Evolutionary conservation across 2,329 filamentous ascomycete species (phyloP), one percentile per base, ranked within the genome.

Genomic region (Calonectria fujianensis): DNA sequence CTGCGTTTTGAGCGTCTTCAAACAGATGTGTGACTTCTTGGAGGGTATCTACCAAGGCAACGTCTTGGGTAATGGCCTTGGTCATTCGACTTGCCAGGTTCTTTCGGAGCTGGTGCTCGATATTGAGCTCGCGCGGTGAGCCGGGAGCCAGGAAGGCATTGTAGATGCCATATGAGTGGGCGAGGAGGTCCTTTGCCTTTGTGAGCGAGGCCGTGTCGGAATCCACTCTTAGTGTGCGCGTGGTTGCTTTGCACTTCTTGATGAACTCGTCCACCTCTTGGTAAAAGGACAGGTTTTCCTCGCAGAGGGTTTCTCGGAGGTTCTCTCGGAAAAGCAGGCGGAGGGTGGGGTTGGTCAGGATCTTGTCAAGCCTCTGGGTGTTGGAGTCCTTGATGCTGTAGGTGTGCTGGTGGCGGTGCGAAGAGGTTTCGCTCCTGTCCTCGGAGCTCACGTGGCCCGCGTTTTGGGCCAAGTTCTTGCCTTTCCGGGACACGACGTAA

Each of bases 41-140:
- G 39, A 98, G 87, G 75, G 95, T 98, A 79, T 95, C 93, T 77
- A 97, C 93, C 95, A 98, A 98, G 41, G 95, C 93, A 35, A 94
- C 92, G 80, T 98, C 96, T 82, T 98, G 96, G 35, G 96, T 95
- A 41, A 98, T 96, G 0, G 96, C 96, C 85, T 97, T 96, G 72
- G 97, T 99, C 97, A 99, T 99, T 72, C 96, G 93, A 27, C 94
- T 96, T 4, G 97, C 96, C 75, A 99, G 89, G 83, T 96, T 97
- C 85, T 97, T 98, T 76, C 96, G 95, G 61, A 99, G 90, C 81
- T 95, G 94, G 84, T 98, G 96, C 82, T 99, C 97, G 82, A 98
- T 98, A 86, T 98, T 98, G 74, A 98, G 91, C 87, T 99, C 96
- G 84, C 96, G 98, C 1, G 96, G 96, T 51, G 96, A 98, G 9